Base-by-base conservation (phyloP, 1,284 basidiomycete species). In the Tilletia indica region DNA sequence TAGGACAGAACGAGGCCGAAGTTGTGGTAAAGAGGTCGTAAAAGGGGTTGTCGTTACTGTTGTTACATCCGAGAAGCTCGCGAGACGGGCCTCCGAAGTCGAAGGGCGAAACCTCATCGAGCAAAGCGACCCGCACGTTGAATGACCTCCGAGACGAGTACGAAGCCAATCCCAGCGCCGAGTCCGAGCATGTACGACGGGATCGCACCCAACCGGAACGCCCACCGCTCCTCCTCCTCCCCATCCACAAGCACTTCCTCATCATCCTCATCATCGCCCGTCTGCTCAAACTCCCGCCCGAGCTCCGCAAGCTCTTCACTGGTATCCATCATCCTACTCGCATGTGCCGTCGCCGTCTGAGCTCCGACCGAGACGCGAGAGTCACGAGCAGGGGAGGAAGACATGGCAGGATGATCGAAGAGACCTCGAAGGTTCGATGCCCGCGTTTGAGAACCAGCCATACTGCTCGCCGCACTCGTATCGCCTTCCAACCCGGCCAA, bases 181-280 rank as follows among this genome's bases (percentile, higher is more conserved):
- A 79, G 31, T 0, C 78, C 78, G 2, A 79, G 67, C 76, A 77
- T 77, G 73, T 79, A 79, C 3, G 78, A 74, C 3, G 78, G 78
- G 42, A 79, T 78, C 11, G 78, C 78, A 21, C 78, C 78, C 9
- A 79, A 21, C 51, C 51, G 19, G n/a, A 54, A 63, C 34, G 61
- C 39, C 19, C 71, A 73, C 4, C 48, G 48, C 38, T 76, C 75
- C 14, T 67, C 66, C 19, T 72, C 49, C 39, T 71, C 70, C 2
- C 74, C 77, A 0, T 76, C 73, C 6, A 54, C 70, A 8, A 54
- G n/a, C 19, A 21, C 11, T 6, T 49, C 61, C 42, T 16, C 11
- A 25, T 54, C 34, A 34, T 48, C 34, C 3, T 68, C 34, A 39
- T 42, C 19, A 45, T 39, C 49, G 31, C 21, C 54, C 25, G 34